Evolutionary conservation across 345 rosid species (phyloP).

Genomic region (Combretum micranthum): DNA sequence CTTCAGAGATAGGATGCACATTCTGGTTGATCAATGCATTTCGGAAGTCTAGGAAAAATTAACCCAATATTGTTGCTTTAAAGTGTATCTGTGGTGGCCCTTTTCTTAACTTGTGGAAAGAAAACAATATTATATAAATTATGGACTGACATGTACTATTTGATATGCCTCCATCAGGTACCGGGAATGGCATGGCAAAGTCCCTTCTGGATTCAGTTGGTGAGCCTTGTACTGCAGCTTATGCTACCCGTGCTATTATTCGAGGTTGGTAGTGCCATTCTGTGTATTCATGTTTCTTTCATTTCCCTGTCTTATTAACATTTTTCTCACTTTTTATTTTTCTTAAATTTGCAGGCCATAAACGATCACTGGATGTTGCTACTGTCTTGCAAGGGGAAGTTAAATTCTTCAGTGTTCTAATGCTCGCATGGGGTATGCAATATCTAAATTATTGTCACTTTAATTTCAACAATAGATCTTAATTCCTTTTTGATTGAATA

Average conservation of each 20-base stretch:
- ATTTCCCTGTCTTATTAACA: not conserved
- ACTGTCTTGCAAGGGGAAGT: constrained; percentile 66
- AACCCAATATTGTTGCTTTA: too few relatives aligned
- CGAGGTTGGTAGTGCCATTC: constrained; percentile 46
- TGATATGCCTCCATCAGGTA: constrained; percentile 36
- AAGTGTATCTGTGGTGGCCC: too few relatives aligned
- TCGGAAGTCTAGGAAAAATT: too few relatives aligned
- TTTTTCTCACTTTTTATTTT: constrained; percentile 1
- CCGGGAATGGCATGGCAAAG: constrained; percentile 91
- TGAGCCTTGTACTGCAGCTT: constrained; percentile 51
- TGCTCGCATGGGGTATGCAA: constrained; percentile 91
- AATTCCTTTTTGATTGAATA: too few relatives aligned
- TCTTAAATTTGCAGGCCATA: constrained; percentile 46
- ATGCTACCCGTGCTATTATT: constrained; percentile 69
- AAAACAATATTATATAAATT: too few relatives aligned
- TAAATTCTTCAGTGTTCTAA: constrained; percentile 72
- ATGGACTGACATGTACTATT: too few relatives aligned
- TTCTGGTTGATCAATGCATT: too few relatives aligned
- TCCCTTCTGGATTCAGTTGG: constrained; percentile 76
- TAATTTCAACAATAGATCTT: not conserved
- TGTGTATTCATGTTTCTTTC: constrained; percentile 1
- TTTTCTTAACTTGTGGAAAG: too few relatives aligned
- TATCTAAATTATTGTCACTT: not conserved
- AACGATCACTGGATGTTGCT: constrained; percentile 69
- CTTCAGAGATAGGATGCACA: too few relatives aligned